Conservation (phyloP, 495 filamentous ascomycete species). For the Chlorociboria aeruginascens region DNA sequence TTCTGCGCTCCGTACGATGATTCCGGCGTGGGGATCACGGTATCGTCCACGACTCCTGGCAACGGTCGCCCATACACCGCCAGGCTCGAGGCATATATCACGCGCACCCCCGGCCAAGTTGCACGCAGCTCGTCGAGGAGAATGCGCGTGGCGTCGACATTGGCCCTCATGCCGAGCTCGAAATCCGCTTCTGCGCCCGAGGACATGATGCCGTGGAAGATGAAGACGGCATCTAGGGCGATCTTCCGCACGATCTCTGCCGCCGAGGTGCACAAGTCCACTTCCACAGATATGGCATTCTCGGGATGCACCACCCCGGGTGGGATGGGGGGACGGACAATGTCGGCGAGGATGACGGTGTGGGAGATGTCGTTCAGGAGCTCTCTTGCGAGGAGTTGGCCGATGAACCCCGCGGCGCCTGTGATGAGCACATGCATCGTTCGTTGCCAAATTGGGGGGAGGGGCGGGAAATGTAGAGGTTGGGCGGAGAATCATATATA, state of each 20-base stretch:
- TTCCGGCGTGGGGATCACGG: slow-evolving; percentile 51
- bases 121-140: slow-evolving; percentile 50
- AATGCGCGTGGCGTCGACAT: slow-evolving; percentile 56
- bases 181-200: slow-evolving; percentile 63
- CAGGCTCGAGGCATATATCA: slow-evolving; percentile 33
- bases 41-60: slow-evolving; percentile 40
- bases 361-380: slow-evolving; percentile 20
- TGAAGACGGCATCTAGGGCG: slow-evolving; percentile 52
- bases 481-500: too few relatives aligned
- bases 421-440: slow-evolving; percentile 24
- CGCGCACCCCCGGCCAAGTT: slow-evolving; percentile 28
- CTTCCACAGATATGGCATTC: slow-evolving; percentile 40
- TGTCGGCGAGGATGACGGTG: slow-evolving; percentile 14
- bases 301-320: slow-evolving; percentile 36
- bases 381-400: slow-evolving; percentile 23
- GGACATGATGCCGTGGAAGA: slow-evolving; percentile 84
- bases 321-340: slow-evolving; percentile 32
- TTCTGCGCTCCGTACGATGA: slow-evolving; percentile 73
- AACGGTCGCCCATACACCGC: slow-evolving; percentile 52
- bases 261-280: slow-evolving; percentile 43
- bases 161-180: slow-evolving; percentile 60
- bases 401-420: slow-evolving; percentile 33
- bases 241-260: slow-evolving; percentile 28
- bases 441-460: too few relatives aligned
- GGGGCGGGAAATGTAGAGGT: too few relatives aligned